A percentile compares a stretch with the other conserved stretches of the same genome.
Evolutionary conservation across 805 yeast genomes (phyloP).

Genomic region (Cyberlindnera bimundalis): DNA sequence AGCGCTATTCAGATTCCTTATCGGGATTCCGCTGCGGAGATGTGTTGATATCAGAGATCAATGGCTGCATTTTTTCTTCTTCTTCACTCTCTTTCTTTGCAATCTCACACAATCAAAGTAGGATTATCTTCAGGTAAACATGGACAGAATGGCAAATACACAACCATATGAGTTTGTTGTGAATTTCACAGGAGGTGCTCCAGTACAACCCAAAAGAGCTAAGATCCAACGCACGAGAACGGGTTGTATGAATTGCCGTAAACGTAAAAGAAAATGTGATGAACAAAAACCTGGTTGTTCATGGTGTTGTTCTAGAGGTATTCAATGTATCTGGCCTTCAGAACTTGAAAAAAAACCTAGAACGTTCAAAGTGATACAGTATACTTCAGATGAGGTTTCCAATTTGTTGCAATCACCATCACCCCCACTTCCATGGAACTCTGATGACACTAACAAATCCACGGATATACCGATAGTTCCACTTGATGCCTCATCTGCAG

Average conservation of each 20-base stretch:
- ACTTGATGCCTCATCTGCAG: constrained; percentile 4
- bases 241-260: constrained; percentile 36
- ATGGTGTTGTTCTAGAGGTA: constrained; percentile 36
- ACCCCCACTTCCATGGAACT: background rate
- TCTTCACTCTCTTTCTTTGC: too few species aligned
- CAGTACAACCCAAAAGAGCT: background rate
- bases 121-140: too few species aligned
- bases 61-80: too few species aligned
- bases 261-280: constrained; percentile 63
- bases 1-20: too few species aligned
- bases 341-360: background rate
- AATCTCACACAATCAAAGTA: too few species aligned
- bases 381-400: background rate
- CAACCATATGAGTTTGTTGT: constrained; percentile 15
- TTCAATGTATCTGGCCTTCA: constrained; percentile 26
- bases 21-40: too few species aligned
- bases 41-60: too few species aligned
- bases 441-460: background rate
- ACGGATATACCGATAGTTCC: constrained; percentile 6
- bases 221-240: constrained; percentile 4
- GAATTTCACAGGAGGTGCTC: constrained; percentile 4
- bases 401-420: too few species aligned
- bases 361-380: background rate
- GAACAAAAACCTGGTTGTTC: constrained; percentile 42
- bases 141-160: background rate